Base-by-base conservation (phyloP, 495 filamentous ascomycete genomes). In the Xylaria bambusicola region DNA sequence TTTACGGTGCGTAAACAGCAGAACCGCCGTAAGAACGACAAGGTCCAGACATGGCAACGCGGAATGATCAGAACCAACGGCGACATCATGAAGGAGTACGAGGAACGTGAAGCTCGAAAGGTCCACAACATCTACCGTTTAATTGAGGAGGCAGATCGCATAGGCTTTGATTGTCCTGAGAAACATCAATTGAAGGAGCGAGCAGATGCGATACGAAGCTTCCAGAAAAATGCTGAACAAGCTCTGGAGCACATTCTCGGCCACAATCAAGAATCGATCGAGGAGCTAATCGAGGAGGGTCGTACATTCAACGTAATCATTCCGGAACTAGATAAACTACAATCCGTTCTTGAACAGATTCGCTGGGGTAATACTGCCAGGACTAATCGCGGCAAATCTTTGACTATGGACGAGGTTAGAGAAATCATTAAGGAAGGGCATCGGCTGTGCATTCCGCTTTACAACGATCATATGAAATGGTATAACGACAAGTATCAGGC, bases 1-100 rank as follows among this genome's bases (percentile, higher is more conserved):
- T 99, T 94, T 80, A 97, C 93, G 64, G 92, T 93, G 60, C 89
- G 94, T 49, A 99, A 99, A 77, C 94, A 98, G 77, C 93, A 97
- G 75, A 96, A 96, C 72, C 88, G 94, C 65, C 91, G 94, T 60
- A 99, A 99, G 76, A 97, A 90, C 73, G 93, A 97, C 67, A 95
- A 93, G 70, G 87, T 84, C 31, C n/a, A n/a, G n/a, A n/a, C n/a
- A n/a, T 96, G 91, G 90, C 90, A 90, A 63, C 87, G 82, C 68
- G 72, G 78, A 15, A 71, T 75, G 41, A 84, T 86, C 58, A 88
- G 84, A 71, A 85, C 88, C 29, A 72, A 80, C 52, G 91, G 90
- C 63, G 84, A 78, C 48, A 81, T 88, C 46, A 48, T 60, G 21
- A 71, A 76, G 44, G 93, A 98, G 73, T 80, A 88, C 70, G 93